Conservation (phyloP, 192 early-diverging fungal species). For the Backusella liffmaniae region DNA sequence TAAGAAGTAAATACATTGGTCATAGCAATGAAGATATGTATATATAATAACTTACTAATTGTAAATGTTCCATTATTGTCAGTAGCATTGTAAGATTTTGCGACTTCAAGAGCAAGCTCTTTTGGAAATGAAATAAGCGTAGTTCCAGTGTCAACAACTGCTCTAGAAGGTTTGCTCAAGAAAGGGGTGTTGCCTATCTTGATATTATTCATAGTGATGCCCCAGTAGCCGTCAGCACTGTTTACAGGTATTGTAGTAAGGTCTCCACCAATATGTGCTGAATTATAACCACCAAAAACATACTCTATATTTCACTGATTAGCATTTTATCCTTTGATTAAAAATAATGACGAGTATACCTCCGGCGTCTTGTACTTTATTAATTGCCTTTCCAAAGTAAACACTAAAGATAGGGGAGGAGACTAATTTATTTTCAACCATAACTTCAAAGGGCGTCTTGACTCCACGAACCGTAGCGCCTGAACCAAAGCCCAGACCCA, state of each 20-base stretch:
- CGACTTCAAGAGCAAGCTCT: constrained; percentile 9
- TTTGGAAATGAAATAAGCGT: constrained; percentile 51
- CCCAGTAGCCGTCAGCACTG: constrained; percentile 15
- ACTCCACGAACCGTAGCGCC: constrained; percentile 31
- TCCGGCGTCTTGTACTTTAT: constrained; percentile 22
- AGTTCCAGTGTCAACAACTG: constrained; percentile 63
- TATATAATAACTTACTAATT: background rate
- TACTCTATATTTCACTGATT: constrained; percentile 28
- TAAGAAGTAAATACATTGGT: background rate
- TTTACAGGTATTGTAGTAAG: constrained; percentile 44
- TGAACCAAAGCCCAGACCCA: constrained; percentile 57
- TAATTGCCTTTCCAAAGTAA: constrained; percentile 40
- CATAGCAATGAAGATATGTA: background rate
- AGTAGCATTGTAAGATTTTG: constrained; percentile 1
- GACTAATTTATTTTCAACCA: constrained; percentile 47
- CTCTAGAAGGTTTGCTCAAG: background rate
- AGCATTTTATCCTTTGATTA: too few relatives aligned
- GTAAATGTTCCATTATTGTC: constrained; percentile 1
- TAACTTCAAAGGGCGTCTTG: constrained; percentile 51
- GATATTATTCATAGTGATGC: background rate
- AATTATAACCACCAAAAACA: constrained; percentile 46
- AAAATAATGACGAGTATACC: constrained; percentile 11
- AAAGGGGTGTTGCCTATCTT: background rate
- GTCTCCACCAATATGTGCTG: constrained; percentile 30
- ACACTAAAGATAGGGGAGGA: constrained; percentile 59